These are phyloP conservation scores for Sinapis alba DNA, from an alignment of 441 rosid genomes.

Conservation along the genomic window DNA sequence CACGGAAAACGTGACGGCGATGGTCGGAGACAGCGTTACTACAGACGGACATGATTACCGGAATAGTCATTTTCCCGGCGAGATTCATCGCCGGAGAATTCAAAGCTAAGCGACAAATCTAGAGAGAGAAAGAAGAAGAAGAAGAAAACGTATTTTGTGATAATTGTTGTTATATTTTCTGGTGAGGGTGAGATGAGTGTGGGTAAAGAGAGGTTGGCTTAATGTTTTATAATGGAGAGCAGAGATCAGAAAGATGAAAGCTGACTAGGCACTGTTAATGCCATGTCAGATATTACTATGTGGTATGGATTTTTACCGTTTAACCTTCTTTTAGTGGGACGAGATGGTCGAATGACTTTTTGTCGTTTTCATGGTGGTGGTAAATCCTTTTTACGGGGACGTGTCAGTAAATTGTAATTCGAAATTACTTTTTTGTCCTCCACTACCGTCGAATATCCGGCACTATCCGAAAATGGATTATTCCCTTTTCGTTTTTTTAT, in stretches of 20 bases:
- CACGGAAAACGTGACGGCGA: slow-evolving; percentile 72
- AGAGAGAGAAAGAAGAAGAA: background rate
- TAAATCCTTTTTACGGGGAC: slow-evolving; percentile 39
- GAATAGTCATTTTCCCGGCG: slow-evolving; percentile 56
- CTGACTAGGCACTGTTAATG: slow-evolving; percentile 41
- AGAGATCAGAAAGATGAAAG: slow-evolving; percentile 17
- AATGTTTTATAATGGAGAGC: slow-evolving; percentile 43
- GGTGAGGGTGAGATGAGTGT: slow-evolving; percentile 27
- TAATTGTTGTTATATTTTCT: background rate
- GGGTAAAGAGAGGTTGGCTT: slow-evolving; percentile 25
- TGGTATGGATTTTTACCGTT: slow-evolving; percentile 23
- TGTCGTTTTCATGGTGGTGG: slow-evolving; percentile 32
- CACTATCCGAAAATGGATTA: slow-evolving; percentile 22
- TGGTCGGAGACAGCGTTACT: slow-evolving; percentile 58
- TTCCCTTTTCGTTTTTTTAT: slow-evolving; percentile 1
- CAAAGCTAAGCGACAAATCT: background rate
- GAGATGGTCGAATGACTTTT: background rate
- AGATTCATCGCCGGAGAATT: slow-evolving; percentile 37
- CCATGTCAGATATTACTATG: slow-evolving; percentile 33
- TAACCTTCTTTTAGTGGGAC: background rate
- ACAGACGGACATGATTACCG: slow-evolving; percentile 38
- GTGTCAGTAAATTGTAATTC: slow-evolving; percentile 33
- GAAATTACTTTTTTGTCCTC: slow-evolving; percentile 33
- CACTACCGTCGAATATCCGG: slow-evolving; percentile 23
- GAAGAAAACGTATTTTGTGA: slow-evolving; percentile 5